These are phyloP conservation scores for Lecanicillium sp. DNA, from an alignment of 2,329 filamentous ascomycete genomes.

Conservation along the genomic window DNA sequence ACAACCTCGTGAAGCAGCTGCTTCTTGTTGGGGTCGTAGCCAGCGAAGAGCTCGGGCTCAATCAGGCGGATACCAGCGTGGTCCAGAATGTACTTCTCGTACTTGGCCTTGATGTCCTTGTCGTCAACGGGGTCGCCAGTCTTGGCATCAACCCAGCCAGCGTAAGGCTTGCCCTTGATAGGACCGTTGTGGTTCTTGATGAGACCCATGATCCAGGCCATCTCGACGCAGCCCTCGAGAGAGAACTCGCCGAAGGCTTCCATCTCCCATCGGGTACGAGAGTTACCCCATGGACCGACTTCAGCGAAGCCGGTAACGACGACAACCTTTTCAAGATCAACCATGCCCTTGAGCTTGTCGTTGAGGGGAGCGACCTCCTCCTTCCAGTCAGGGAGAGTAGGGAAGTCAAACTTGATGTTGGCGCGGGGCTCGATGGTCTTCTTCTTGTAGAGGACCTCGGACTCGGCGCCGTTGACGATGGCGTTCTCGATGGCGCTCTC, in stretches of 20 bases:
- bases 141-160: constrained; percentile 94
- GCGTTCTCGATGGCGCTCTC: constrained; percentile 96
- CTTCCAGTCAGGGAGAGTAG: constrained; percentile 84
- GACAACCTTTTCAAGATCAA: constrained; percentile 95
- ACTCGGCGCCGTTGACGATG: constrained; percentile 89
- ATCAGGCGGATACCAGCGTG: constrained; percentile 97
- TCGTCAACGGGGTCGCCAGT: constrained; percentile 92
- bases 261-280: constrained; percentile 98
- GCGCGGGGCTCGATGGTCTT: constrained; percentile 88
- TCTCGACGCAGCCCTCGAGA: constrained; percentile 94
- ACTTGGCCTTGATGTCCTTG: constrained; percentile 95
- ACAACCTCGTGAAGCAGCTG: constrained; percentile 96
- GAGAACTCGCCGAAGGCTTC: constrained; percentile 95
- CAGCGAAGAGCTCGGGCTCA: constrained; percentile 92
- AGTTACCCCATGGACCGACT: constrained; percentile 97
- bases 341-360: constrained; percentile 88
- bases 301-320: constrained; percentile 96
- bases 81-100: constrained; percentile 93
- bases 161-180: constrained; percentile 93
- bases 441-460: constrained; percentile 90
- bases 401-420: constrained; percentile 98
- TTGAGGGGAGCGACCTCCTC: constrained; percentile 84
- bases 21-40: constrained; percentile 98
- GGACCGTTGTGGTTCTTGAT: constrained; percentile 98
- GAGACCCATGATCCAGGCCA: constrained; percentile 99